phyloP scores from a whole-genome alignment of 495 filamentous ascomycete genomes.

The Chaetomium cochliodes region DNA sequence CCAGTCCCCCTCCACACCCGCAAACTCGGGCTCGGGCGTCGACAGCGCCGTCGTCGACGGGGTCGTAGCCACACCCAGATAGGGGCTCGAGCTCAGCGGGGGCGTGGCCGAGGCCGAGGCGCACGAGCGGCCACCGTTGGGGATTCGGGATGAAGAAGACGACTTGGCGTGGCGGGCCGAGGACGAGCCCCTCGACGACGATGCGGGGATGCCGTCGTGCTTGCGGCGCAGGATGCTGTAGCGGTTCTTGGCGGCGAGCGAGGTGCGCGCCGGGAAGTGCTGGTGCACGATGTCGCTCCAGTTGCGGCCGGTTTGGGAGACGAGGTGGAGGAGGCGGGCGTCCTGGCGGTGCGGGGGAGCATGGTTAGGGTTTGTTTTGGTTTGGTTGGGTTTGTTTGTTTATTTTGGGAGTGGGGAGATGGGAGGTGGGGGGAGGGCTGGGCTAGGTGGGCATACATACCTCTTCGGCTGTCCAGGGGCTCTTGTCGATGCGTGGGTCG shows the following conservation, averaged over 20 bases:
- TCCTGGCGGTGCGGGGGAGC: slow-evolving; percentile 27
- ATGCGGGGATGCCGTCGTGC: background rate
- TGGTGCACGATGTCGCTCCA: slow-evolving; percentile 40
- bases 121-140: background rate
- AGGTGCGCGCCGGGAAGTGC: slow-evolving; percentile 39
- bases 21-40: slow-evolving; percentile 1
- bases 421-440: too few species aligned
- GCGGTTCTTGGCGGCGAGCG: slow-evolving; percentile 40
- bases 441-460: slow-evolving; percentile 17
- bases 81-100: background rate
- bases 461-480: slow-evolving; percentile 36
- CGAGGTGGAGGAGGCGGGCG: slow-evolving; percentile 29
- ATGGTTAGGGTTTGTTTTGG: too few species aligned
- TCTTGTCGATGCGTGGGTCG: slow-evolving; percentile 36
- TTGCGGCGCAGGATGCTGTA: slow-evolving; percentile 36
- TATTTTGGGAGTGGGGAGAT: too few species aligned
- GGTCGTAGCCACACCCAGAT: background rate
- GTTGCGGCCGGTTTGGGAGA: slow-evolving; percentile 35
- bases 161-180: background rate
- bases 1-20: background rate
- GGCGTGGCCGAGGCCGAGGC: background rate
- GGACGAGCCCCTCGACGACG: background rate
- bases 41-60: background rate
- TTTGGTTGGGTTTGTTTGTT: too few species aligned
- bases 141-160: background rate